Base-by-base conservation (phyloP, 2,329 filamentous ascomycete species). In the Thermothelomyces thermophilus region DNA sequence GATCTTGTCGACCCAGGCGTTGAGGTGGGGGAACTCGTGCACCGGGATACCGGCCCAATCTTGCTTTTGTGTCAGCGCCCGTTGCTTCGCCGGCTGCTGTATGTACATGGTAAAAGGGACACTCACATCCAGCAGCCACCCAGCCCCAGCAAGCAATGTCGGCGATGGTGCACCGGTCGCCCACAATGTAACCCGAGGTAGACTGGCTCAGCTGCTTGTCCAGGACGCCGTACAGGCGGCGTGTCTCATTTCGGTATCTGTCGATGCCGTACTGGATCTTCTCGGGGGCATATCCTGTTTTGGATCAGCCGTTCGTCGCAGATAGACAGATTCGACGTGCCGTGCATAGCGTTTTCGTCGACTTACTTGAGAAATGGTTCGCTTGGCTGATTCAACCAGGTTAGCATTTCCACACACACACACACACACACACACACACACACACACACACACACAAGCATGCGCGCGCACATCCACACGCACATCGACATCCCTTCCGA, bases 91-190 rank as follows among this genome's bases (percentile, higher is more conserved):
- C 14, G 6, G 13, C 13, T 9, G 16, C 5, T 6, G 14, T 16
- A 16, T 6, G 14, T 16, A 9, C 16, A 14, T 11, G 1, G 13
- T 35, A 35, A 28, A 19, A 20, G 33, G 7, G 11, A 11, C 10
- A 68, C 71, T 54, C 64, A 79, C 76, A 66, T 31, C 71, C 66
- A 13, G 65, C 46, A 4, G 81, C 73, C 4, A 91, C 75, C 88
- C 89, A 94, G 22, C 87, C 87, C 78, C 84, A 90, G 65, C 80
- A 80, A 36, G 87, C 74, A 53, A 95, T 86, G 65, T 95, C 90
- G 1, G 87, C 88, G 57, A 87, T 81, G 37, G 85, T 88, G 54
- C 77, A 72, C 55, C 79, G 79, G 64, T 87, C 79, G 31, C 86
- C 86, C 39, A 84, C 82, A 11, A 84, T 68, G 63, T 74, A 84